These are phyloP conservation scores for Suhomyces sp. DNA, from an alignment of 805 yeast species.

Conservation along the genomic window DNA sequence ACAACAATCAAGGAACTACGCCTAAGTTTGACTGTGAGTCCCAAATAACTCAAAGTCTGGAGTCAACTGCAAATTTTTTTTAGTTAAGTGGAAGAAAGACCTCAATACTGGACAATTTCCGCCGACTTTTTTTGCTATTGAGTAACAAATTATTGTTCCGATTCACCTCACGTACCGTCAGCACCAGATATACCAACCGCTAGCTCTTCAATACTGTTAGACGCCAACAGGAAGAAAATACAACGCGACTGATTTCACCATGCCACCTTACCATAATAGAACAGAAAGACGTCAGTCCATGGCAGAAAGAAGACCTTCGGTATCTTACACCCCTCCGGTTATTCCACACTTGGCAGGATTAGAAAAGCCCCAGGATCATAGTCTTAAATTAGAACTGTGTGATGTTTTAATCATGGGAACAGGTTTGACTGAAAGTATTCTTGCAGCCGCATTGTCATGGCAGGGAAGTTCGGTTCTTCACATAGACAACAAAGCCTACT, in stretches of 20 bases:
- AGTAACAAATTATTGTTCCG: no score
- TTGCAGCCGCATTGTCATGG: slow-evolving; percentile 96
- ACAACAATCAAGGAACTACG: neutral
- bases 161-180: no score
- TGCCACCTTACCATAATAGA: slow-evolving; percentile 6
- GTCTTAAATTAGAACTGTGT: slow-evolving; percentile 61
- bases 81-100: neutral
- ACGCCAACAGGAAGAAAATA: neutral
- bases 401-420: slow-evolving; percentile 94
- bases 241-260: neutral
- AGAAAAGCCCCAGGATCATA: slow-evolving; percentile 66
- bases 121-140: neutral
- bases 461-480: slow-evolving; percentile 95
- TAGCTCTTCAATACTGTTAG: no score
- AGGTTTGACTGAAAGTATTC: slow-evolving; percentile 80
- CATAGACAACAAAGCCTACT: slow-evolving; percentile 77
- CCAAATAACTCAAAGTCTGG: neutral
- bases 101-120: neutral
- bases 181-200: no score
- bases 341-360: slow-evolving; percentile 76
- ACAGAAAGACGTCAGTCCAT: slow-evolving; percentile 56
- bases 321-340: slow-evolving; percentile 40
- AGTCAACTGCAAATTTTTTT: neutral
- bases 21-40: neutral
- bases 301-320: slow-evolving; percentile 66